Base-by-base conservation (phyloP, 306 rosid genomes). In the Potentilla sterilis region DNA sequence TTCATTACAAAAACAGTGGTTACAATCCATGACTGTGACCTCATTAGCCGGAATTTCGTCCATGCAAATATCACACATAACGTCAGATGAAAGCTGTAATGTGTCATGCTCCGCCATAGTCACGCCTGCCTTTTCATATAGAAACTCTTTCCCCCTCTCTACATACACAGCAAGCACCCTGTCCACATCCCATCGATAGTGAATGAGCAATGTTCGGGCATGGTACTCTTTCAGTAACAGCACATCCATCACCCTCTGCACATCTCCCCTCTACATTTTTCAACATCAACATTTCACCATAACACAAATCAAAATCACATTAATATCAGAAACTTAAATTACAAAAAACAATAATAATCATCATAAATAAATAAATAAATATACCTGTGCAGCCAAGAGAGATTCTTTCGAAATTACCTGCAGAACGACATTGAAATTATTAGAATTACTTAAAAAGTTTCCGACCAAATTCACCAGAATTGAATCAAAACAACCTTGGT, bases 111-210 rank as follows among this genome's bases (percentile, higher is more conserved):
- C 83, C 57, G 19, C 62, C 38, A 69, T 21, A 40, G 75, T 75
- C 75, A 84, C 83, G 71, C 85, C 87, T n/a, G 83, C 87, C 72
- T 78, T 69, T 9, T 67, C 73, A 52, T 14, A 84, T 41, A 84
- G 62, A 2, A 24, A 35, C 47, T 70, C 85, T 43, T 71, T 75
- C 72, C 85, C 87, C 54, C 73, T 75, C 78, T 84, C 87, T 16
- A 78, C 81, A 65, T 54, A 67, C 57, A 81, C 78, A 0, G 70
- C 58, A 51, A 81, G 71, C 80, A 84, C 42, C 75, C 72, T 81
- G 46, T 84, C 79, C 43, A 81, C 81, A 43, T 84, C 85, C 87
- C 87, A 84, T 1, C 87, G 83, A 41, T 84, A 72, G 71, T 84
- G 83, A 48, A 84, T 84, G 55, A 84, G 85, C 21, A 84, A 68